Base-by-base conservation (phyloP, 2,329 filamentous ascomycete species). In the Calycina marina region DNA sequence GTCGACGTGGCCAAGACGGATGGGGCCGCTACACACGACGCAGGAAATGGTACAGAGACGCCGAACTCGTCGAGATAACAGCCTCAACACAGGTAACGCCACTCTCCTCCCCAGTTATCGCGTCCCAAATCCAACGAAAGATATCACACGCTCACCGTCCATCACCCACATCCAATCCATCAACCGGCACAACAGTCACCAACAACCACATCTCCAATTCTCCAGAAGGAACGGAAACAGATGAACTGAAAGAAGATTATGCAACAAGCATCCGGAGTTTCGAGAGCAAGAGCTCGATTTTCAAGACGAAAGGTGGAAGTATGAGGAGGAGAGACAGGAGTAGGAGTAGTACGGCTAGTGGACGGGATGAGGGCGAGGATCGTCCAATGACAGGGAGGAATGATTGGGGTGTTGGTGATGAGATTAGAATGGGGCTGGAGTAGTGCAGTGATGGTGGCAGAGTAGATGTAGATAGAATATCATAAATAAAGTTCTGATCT, bases 21-120 rank as follows among this genome's bases (percentile, higher is more conserved):
- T 98, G 90, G 90, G 82, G 82, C 25, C 75, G 84, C 35, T 98
- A 93, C 66, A 98, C 90, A 0, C 72, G 90, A 10, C 73, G 90
- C 14, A 65, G 90, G 40, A 94, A 96, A 58, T 98, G 90, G 90
- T 90, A 84, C 51, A 80, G 90, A 24, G 90, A 96, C 51, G 90
- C 90, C 6, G 90, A 98, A 58, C 69, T 98, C 3, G 83, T 94
- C 18, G 90, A 98, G 51, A 60, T 77, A 5, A 44, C 47, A 52
- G 57, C 25, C 49, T 60, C 13, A 53, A 58, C 38, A 48, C 60
- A 31, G 61, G 63, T 39, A 52, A 60, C 17, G 57, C 61, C 30
- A 49, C 57, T 16, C 56, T 60, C 26, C 48, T 60, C 26, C 55
- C 60, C 25, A 53, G n/a, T n/a, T n/a, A n/a, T n/a, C n/a, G n/a